These are phyloP conservation scores for Oldenlandia corymbosa DNA, from an alignment of 257 asterid species.

Conservation along the genomic window DNA sequence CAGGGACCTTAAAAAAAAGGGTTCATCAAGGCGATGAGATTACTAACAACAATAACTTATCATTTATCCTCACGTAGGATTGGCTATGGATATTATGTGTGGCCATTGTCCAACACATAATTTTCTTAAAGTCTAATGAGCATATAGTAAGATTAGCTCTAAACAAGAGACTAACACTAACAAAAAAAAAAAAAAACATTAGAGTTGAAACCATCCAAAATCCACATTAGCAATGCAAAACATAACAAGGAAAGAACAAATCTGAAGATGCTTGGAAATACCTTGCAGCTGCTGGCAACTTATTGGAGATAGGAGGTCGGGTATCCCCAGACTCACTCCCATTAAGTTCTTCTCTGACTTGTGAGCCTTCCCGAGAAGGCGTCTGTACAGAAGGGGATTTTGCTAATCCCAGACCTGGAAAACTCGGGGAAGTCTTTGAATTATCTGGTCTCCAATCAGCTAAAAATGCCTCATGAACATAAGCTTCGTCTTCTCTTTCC, in stretches of 20 bases:
- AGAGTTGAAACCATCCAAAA: too few species aligned
- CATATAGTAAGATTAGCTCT: too few species aligned
- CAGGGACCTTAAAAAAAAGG: slow-evolving; percentile 45
- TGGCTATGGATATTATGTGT: too few species aligned
- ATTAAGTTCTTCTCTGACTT: slow-evolving; percentile 31
- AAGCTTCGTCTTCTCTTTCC: slow-evolving; percentile 76
- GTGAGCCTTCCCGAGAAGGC: slow-evolving; percentile 34
- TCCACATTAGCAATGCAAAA: slow-evolving; percentile 14
- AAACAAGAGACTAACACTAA: too few species aligned
- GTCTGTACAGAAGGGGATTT: slow-evolving; percentile 20
- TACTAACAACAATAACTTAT: too few species aligned
- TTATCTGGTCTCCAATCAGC: slow-evolving; percentile 81
- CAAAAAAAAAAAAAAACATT: too few species aligned
- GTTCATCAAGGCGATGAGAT: slow-evolving; percentile 17
- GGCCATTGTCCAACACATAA: too few species aligned
- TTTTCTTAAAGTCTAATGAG: too few species aligned
- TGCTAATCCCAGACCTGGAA: slow-evolving; percentile 12
- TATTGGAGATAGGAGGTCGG: slow-evolving; percentile 31
- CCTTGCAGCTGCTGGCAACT: slow-evolving; percentile 48
- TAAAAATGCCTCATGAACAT: slow-evolving; percentile 95
- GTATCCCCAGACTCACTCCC: slow-evolving; percentile 25
- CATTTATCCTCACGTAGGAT: too few species aligned
- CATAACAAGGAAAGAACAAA: neutral
- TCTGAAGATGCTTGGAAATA: slow-evolving; percentile 21
- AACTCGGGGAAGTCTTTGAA: slow-evolving; percentile 30